These are phyloP conservation scores for Exophiala viscosa DNA, from an alignment of 2,329 filamentous ascomycete species.

Conservation along the genomic window DNA sequence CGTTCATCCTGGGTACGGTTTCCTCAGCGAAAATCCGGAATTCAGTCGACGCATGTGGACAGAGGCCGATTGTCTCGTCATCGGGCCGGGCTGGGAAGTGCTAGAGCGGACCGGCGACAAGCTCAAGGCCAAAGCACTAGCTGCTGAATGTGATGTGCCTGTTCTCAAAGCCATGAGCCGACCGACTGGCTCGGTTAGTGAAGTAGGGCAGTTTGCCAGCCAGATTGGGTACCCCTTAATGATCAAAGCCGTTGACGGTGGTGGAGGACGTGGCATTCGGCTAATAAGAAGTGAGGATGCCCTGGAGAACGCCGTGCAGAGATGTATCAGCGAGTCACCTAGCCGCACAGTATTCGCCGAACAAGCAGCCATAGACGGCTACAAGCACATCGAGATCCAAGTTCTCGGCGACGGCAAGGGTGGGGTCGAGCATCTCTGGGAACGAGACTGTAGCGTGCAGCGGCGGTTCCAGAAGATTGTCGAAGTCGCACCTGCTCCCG, in stretches of 20 bases:
- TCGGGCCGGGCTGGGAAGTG: slow-evolving; percentile 57
- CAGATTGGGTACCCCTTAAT: slow-evolving; percentile 53
- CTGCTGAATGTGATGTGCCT: slow-evolving; percentile 51
- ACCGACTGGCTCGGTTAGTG: slow-evolving; percentile 42
- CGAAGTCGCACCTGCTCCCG: slow-evolving; percentile 55
- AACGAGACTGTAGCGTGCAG: slow-evolving; percentile 60
- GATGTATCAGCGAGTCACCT: slow-evolving; percentile 57
- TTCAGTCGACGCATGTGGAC: slow-evolving; percentile 48
- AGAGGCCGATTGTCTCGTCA: slow-evolving; percentile 46
- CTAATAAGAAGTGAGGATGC: slow-evolving; percentile 46
- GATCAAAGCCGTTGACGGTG: slow-evolving; percentile 63
- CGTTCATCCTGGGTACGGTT: slow-evolving; percentile 59
- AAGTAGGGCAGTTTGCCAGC: slow-evolving; percentile 57
- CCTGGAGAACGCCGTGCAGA: slow-evolving; percentile 45
- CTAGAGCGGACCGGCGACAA: slow-evolving; percentile 56
- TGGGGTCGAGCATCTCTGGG: slow-evolving; percentile 54
- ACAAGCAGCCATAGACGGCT: slow-evolving; percentile 60
- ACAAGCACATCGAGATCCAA: slow-evolving; percentile 60
- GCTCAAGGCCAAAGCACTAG: slow-evolving; percentile 51
- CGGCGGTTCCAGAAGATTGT: slow-evolving; percentile 60
- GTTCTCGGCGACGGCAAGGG: slow-evolving; percentile 56
- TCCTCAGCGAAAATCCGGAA: slow-evolving; percentile 56
- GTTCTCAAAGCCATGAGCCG: slow-evolving; percentile 47
- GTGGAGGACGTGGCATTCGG: slow-evolving; percentile 59
- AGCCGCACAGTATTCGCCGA: slow-evolving; percentile 57